Percentiles rank a stretch among this genome's conserved stretches.
These are phyloP conservation scores for Chalaropsis ovoidea DNA, from an alignment of 2,329 filamentous ascomycete species.

Conservation along the genomic window DNA sequence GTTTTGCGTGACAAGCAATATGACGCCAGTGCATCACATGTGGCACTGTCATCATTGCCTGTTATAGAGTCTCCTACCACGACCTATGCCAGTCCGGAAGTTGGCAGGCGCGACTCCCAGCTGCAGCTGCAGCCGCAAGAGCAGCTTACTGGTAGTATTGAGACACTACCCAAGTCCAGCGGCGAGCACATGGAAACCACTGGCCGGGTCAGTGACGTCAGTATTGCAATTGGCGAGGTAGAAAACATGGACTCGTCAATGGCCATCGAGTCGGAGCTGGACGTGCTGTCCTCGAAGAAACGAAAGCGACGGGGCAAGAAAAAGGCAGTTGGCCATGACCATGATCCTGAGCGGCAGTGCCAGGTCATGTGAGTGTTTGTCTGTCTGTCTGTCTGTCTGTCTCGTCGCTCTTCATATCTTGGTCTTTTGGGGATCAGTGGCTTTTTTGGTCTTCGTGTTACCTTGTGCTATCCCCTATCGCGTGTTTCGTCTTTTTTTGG, in stretches of 20 bases:
- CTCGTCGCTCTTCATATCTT: not conserved
- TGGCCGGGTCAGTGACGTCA: conserved; percentile 5
- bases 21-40: conserved; percentile 1
- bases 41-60: conserved; percentile 4
- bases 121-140: not conserved
- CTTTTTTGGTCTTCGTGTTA: not conserved
- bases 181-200: not conserved
- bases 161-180: conserved; percentile 5
- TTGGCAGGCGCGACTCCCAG: not conserved
- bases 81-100: not conserved
- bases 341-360: conserved; percentile 23
- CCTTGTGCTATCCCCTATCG: not conserved
- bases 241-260: conserved; percentile 2
- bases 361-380: conserved; percentile 16
- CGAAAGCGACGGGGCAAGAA: conserved; percentile 22
- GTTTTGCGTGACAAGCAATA: conserved; percentile 13
- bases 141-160: not conserved
- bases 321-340: conserved; percentile 7
- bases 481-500: not conserved
- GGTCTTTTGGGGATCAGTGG: not conserved
- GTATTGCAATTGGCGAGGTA: conserved; percentile 6
- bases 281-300: conserved; percentile 16
- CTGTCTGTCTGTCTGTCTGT: not conserved
- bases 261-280: not conserved
- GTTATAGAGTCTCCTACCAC: conserved; percentile 8